Conservation (phyloP, 1,139 yeast species). For the Candida sanyaensis region DNA sequence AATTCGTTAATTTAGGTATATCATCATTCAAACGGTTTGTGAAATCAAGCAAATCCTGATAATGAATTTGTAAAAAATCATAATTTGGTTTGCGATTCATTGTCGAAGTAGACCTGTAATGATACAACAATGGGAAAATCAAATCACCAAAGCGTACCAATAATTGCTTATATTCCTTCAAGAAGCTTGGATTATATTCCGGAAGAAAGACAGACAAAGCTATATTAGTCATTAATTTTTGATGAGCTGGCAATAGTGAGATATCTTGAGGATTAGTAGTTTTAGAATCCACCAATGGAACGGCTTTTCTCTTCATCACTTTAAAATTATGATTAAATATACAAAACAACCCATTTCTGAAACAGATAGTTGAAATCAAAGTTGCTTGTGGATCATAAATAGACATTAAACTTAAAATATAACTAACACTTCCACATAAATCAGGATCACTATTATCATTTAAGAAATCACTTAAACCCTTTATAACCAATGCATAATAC, state of each 20-base stretch:
- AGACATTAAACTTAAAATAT: constrained; percentile 43
- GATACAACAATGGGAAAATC: constrained; percentile 7
- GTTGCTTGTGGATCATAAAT: constrained; percentile 50
- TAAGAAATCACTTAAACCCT: constrained; percentile 31
- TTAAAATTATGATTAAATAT: constrained; percentile 34
- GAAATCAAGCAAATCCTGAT: constrained; percentile 27
- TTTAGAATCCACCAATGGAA: not conserved
- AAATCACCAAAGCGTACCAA: constrained; percentile 21
- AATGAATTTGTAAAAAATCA: constrained; percentile 12
- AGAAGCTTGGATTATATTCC: constrained; percentile 34
- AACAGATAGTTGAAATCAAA: constrained; percentile 38
- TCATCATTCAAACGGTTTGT: constrained; percentile 25
- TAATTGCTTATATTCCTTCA: constrained; percentile 29
- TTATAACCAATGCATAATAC: constrained; percentile 42
- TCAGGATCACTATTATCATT: constrained; percentile 35
- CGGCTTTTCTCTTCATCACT: constrained; percentile 18
- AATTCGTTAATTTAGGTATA: constrained; percentile 29
- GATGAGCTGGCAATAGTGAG: constrained; percentile 32
- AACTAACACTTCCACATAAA: constrained; percentile 38
- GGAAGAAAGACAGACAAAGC: constrained; percentile 41
- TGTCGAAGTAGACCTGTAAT: constrained; percentile 4
- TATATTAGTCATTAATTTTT: constrained; percentile 39
- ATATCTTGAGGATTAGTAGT: constrained; percentile 13
- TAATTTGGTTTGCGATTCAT: not conserved
- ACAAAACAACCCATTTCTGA: constrained; percentile 44